Evolutionary conservation across 805 yeast species (phyloP).

Genomic region (Barnettozyma californica): DNA sequence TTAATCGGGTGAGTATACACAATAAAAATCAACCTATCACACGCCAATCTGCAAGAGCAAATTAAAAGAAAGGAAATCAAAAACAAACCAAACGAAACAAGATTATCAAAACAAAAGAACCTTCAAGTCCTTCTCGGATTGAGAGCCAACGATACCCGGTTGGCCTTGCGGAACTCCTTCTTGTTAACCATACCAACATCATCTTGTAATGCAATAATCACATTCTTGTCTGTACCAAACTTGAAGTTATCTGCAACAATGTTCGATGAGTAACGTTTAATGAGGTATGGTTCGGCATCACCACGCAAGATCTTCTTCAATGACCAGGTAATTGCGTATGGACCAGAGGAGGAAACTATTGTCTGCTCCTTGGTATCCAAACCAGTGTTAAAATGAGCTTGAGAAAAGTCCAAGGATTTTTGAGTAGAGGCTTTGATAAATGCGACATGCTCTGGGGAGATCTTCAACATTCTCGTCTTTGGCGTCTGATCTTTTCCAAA

Average conservation of each 20-base stretch:
- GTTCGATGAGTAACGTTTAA: slow-evolving; percentile 54
- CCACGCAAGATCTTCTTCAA: slow-evolving; percentile 52
- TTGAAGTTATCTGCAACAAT: slow-evolving; percentile 77
- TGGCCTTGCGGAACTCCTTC: slow-evolving; percentile 53
- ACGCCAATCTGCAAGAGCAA: background rate
- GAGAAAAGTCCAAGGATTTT: slow-evolving; percentile 52
- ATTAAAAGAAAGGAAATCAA: background rate
- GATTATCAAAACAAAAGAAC: slow-evolving; percentile 2
- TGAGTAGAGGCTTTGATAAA: slow-evolving; percentile 48
- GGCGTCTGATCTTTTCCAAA: slow-evolving; percentile 66
- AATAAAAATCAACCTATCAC: background rate
- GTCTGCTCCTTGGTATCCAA: slow-evolving; percentile 57
- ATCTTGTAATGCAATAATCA: slow-evolving; percentile 67
- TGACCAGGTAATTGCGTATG: slow-evolving; percentile 79
- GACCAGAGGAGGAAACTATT: slow-evolving; percentile 76
- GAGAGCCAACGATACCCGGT: slow-evolving; percentile 38
- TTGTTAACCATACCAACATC: slow-evolving; percentile 70
- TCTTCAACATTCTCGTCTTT: slow-evolving; percentile 57
- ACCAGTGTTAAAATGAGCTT: slow-evolving; percentile 75
- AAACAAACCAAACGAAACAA: background rate
- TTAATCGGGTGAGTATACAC: background rate
- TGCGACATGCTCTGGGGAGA: slow-evolving; percentile 69
- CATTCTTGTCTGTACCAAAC: slow-evolving; percentile 64
- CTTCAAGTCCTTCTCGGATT: slow-evolving; percentile 9
- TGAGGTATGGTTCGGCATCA: slow-evolving; percentile 50